Percentiles rank a stretch among this genome's conserved stretches.
These are phyloP conservation scores for Puccinia horiana DNA, from an alignment of 1,284 basidiomycete genomes.

Conservation along the genomic window DNA sequence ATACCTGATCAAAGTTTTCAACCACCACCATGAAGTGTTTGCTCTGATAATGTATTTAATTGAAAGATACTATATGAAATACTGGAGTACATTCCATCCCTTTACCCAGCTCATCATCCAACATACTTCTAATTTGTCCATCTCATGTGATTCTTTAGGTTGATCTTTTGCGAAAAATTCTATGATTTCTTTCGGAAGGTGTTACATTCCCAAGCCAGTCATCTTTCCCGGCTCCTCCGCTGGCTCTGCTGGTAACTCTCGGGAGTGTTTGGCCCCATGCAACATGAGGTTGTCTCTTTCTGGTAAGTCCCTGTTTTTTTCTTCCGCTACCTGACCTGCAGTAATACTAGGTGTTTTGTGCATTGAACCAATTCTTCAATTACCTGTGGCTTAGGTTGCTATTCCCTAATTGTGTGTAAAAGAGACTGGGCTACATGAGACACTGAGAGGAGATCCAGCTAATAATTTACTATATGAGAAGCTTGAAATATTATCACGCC, in stretches of 20 bases:
- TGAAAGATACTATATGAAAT: constrained; percentile 83
- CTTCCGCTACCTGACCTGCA: neutral
- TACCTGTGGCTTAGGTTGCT: constrained; percentile 66
- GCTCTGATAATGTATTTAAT: constrained; percentile 82
- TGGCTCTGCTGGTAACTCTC: constrained; percentile 51
- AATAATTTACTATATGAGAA: constrained; percentile 68
- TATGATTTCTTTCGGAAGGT: constrained; percentile 77
- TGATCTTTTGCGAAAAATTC: constrained; percentile 91
- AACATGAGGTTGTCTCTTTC: constrained; percentile 63
- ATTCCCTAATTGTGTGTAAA: constrained; percentile 87
- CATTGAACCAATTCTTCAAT: neutral
- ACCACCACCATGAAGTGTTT: constrained; percentile 95
- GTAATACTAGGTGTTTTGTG: neutral
- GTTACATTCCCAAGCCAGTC: constrained; percentile 65
- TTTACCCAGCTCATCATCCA: neutral
- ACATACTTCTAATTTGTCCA: neutral
- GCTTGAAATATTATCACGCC: neutral
- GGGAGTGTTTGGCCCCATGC: constrained; percentile 66
- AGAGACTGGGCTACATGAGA: constrained; percentile 84
- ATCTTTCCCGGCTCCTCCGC: constrained; percentile 57
- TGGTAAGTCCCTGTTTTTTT: constrained; percentile 47
- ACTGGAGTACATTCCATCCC: constrained; percentile 65
- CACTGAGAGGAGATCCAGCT: constrained; percentile 78
- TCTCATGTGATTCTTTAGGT: constrained; percentile 62
- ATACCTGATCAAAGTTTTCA: constrained; percentile 85